Base-by-base conservation (phyloP, 495 filamentous ascomycete genomes). In the Xylaria cubensis region DNA sequence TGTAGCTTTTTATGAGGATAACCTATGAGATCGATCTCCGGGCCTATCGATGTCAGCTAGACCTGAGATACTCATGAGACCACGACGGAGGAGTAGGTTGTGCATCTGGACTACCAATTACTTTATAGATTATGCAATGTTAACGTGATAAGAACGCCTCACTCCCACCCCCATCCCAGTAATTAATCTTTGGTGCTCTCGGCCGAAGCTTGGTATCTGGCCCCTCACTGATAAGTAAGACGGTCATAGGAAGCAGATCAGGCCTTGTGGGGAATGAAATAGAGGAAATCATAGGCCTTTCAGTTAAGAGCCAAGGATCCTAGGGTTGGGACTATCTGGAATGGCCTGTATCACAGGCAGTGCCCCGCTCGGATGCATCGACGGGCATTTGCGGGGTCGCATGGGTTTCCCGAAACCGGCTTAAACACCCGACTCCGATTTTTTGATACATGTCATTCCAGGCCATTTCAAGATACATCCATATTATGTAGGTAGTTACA, bases 391-490 rank as follows among this genome's bases (percentile, higher is more conserved):
- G 75, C 73, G 77, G 77, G 75, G 75, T 73, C 71, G 74, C 74
- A 63, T 78, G 51, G 69, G 73, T 62, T 78, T 78, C 73, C 76
- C 76, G 69, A 74, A 76, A 78, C 59, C 71, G 76, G 76, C 44
- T 65, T 64, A 29, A 26, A 24, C 39, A 29, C 41, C 21, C 29
- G 29, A n/a, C 15, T 59, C 13, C 13, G 29, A 59, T 7, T 36
- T 29, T n/a, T 19, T 36, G 55, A 19, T 24, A 9, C 46, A 51
- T 24, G 3, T 12, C 17, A 50, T 50, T 51, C 50, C 7, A 53
- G 50, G 5, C 50, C 26, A 56, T 56, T 61, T 39, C 17, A 21
- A 61, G 9, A n/a, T 36, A 21, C n/a, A n/a, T n/a, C n/a, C n/a
- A n/a, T n/a, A n/a, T n/a, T n/a, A n/a, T n/a, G n/a, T n/a, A n/a